phyloP scores from a whole-genome alignment of 225 moss, liverwort and hornwort genomes.

The Marchantia polymorpha region DNA sequence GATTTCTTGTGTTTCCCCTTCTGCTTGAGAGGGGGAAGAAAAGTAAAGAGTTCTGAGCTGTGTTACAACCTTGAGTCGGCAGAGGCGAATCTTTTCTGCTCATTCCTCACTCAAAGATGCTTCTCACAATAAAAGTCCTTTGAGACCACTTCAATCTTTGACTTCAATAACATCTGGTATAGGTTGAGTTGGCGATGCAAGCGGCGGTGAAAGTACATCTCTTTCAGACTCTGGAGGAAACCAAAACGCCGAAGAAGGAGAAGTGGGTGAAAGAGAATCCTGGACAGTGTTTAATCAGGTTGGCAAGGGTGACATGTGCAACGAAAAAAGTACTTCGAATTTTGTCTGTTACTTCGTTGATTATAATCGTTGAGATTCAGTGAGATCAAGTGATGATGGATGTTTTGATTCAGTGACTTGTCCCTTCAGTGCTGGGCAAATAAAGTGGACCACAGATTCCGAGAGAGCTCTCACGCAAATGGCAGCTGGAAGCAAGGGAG shows the following conservation, averaged over 20 bases:
- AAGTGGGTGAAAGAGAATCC: slow-evolving; percentile 83
- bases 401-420: background rate
- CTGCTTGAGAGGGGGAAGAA: no score
- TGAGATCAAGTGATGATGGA: background rate
- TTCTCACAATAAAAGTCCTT: background rate
- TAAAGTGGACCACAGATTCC: slow-evolving; percentile 74
- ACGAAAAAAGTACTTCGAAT: background rate
- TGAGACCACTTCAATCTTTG: background rate
- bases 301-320: slow-evolving; percentile 5
- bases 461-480: slow-evolving; percentile 65
- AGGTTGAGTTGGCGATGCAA: slow-evolving; percentile 82
- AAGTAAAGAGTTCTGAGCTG: no score
- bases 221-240: slow-evolving; percentile 62
- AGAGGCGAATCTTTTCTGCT: background rate
- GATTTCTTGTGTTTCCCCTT: background rate
- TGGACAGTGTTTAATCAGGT: slow-evolving; percentile 76
- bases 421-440: slow-evolving; percentile 61
- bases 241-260: slow-evolving; percentile 73
- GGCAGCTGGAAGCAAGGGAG: slow-evolving; percentile 64
- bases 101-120: background rate
- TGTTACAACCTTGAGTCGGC: background rate
- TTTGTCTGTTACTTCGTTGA: background rate
- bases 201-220: slow-evolving; percentile 67
- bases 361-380: background rate
- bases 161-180: background rate